Percentiles rank a stretch among this genome's conserved stretches.
Conservation (phyloP, 805 yeast genomes). For the Suhomyces emberorum region DNA sequence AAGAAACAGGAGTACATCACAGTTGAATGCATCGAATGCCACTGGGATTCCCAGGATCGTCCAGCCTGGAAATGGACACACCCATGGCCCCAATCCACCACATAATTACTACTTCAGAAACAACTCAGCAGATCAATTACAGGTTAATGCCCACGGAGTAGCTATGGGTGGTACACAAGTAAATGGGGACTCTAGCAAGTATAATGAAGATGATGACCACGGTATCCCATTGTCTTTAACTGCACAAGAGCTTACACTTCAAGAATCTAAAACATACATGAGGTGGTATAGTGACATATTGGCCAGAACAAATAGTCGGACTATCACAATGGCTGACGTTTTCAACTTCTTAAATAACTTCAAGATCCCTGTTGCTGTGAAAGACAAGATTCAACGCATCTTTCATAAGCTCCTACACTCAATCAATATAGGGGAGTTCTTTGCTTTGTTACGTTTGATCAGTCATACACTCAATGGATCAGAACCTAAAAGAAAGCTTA, state of each 20-base stretch:
- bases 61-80: neutral
- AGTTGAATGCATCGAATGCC: neutral
- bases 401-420: slow-evolving; percentile 51
- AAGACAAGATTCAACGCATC: slow-evolving; percentile 48
- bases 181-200: neutral
- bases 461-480: slow-evolving; percentile 63
- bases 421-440: slow-evolving; percentile 86
- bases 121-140: slow-evolving; percentile 14
- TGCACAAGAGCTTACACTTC: slow-evolving; percentile 63
- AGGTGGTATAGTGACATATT: slow-evolving; percentile 91
- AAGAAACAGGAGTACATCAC: slow-evolving; percentile 1
- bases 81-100: slow-evolving; percentile 13
- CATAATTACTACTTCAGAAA: slow-evolving; percentile 9
- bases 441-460: slow-evolving; percentile 76
- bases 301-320: slow-evolving; percentile 61
- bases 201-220: slow-evolving; percentile 24
- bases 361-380: slow-evolving; percentile 51
- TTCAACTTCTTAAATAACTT: slow-evolving; percentile 76
- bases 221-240: slow-evolving; percentile 62
- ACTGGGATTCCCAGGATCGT: neutral
- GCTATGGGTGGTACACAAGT: slow-evolving; percentile 13
- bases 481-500: slow-evolving; percentile 52
- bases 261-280: slow-evolving; percentile 81
- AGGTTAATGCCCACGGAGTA: slow-evolving; percentile 2
- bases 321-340: slow-evolving; percentile 74